Conservation (phyloP, 192 early-diverging fungal species). For the Mortierella hygrophila region DNA sequence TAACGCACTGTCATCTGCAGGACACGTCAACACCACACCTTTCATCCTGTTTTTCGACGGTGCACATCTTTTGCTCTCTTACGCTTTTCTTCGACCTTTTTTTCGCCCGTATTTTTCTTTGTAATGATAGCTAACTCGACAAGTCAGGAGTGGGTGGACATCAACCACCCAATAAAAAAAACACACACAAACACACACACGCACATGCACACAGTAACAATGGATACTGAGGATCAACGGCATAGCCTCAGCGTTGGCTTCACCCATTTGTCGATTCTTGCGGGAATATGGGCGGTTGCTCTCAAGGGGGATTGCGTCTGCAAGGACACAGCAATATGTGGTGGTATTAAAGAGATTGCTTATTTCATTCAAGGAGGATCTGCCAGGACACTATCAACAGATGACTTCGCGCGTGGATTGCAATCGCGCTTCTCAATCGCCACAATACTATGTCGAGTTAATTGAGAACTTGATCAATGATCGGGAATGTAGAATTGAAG, state of each 20-base stretch:
- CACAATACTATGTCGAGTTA: too few relatives aligned
- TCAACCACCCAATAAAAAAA: not conserved
- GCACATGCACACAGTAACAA: not conserved
- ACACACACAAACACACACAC: too few relatives aligned
- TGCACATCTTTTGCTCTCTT: not conserved
- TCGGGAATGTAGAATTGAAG: too few relatives aligned
- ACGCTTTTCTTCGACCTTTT: not conserved
- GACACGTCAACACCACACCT: not conserved
- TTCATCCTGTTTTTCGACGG: not conserved
- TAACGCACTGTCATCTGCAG: not conserved
- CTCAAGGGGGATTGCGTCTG: not conserved
- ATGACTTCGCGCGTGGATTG: not conserved
- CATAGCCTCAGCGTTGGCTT: not conserved
- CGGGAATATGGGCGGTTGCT: not conserved
- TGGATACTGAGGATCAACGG: not conserved
- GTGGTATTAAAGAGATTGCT: not conserved
- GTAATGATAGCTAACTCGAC: not conserved
- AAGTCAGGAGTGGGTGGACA: not conserved
- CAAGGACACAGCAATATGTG: not conserved
- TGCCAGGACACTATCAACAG: not conserved
- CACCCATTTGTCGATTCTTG: not conserved
- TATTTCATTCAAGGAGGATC: not conserved
- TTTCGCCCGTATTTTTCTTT: not conserved
- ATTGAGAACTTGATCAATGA: too few relatives aligned
- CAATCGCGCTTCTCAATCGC: too few relatives aligned